Percentiles rank a stretch among this genome's conserved stretches.
Conservation (phyloP, 495 filamentous ascomycete genomes). For the Massariosphaeria phaeospora region DNA sequence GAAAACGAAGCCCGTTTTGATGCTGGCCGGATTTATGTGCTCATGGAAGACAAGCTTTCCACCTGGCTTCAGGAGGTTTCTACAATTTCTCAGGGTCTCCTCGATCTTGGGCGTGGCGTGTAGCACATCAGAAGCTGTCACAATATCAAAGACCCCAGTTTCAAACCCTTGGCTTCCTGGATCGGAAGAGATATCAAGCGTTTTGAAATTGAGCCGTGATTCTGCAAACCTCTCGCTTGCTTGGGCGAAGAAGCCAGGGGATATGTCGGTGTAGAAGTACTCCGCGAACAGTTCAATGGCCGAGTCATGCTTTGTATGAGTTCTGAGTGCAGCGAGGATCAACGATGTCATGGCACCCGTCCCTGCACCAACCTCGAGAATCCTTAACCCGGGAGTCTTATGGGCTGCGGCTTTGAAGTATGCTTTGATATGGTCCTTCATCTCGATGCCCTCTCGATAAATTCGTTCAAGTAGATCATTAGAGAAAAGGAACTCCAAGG, state of each 20-base stretch:
- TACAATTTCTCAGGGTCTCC: neutral
- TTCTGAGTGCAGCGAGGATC: too few species aligned
- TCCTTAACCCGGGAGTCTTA: neutral
- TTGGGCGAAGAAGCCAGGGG: neutral
- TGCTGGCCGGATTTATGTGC: neutral
- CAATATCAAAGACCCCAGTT: neutral
- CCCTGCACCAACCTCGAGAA: too few species aligned
- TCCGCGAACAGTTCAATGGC: too few species aligned
- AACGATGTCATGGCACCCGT: too few species aligned
- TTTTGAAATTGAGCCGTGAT: neutral
- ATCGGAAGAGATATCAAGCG: neutral
- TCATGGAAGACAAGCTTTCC: neutral
- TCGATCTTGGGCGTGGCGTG: neutral
- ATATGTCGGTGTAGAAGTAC: conserved; percentile 3
- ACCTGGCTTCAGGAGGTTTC: conserved; percentile 1
- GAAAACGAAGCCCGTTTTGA: neutral
- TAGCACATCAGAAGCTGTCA: neutral
- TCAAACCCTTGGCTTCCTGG: neutral
- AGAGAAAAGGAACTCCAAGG: neutral
- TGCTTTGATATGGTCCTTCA: neutral
- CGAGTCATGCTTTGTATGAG: too few species aligned
- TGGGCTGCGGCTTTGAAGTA: neutral
- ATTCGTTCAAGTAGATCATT: neutral
- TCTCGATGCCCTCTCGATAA: neutral
- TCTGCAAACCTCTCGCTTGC: neutral